Evolutionary conservation across 2,329 filamentous ascomycete genomes (phyloP).

Genomic region (Arthrobotrys megalospora): DNA sequence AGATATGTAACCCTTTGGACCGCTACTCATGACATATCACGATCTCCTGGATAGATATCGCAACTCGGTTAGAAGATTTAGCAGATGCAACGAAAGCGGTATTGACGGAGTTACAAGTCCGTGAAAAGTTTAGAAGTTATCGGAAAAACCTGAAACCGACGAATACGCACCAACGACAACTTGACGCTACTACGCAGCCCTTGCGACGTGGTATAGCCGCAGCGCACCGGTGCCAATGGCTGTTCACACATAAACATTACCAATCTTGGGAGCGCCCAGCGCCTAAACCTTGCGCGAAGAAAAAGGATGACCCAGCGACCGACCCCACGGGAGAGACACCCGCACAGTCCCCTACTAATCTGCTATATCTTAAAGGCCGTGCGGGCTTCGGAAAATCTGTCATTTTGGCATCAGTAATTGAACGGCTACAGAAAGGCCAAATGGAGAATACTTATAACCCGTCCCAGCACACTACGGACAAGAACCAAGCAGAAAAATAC

Average conservation of each 20-base stretch:
- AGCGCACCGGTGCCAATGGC: conserved; percentile 35
- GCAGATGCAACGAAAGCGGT: conserved; percentile 10
- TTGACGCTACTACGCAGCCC: conserved; percentile 15
- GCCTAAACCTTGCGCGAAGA: neutral
- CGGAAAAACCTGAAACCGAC: conserved; percentile 24
- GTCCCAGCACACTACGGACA: neutral
- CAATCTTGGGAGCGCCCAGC: conserved; percentile 6
- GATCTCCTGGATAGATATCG: conserved; percentile 13
- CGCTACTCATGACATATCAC: neutral
- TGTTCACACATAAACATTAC: conserved; percentile 42
- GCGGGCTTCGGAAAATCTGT: conserved; percentile 47
- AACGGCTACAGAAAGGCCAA: neutral
- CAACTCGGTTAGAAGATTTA: conserved; percentile 25
- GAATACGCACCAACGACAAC: conserved; percentile 14
- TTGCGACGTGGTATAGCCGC: conserved; percentile 24
- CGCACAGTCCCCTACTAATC: neutral
- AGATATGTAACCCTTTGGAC: neutral
- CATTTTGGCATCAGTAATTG: conserved; percentile 39
- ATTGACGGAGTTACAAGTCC: conserved; percentile 35
- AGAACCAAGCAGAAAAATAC: neutral
- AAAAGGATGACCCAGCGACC: neutral
- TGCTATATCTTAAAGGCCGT: conserved; percentile 47
- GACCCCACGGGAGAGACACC: neutral
- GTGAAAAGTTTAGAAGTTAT: conserved; percentile 15
- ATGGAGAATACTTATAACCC: neutral